These are phyloP conservation scores for Saccharomyces jurei DNA, from an alignment of 805 yeast species.

Conservation along the genomic window DNA sequence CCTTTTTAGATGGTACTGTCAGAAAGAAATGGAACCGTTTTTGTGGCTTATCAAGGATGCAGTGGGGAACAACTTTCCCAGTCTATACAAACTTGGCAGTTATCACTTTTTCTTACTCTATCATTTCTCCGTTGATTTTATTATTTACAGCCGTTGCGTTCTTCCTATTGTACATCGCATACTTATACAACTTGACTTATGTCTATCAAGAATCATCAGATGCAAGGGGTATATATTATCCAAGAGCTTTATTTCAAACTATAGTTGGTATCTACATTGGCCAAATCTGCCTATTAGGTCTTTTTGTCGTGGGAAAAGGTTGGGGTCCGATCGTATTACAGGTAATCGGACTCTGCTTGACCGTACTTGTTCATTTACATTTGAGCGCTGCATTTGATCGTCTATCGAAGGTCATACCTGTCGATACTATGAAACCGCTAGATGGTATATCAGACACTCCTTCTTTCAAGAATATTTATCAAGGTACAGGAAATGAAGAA, in stretches of 20 bases:
- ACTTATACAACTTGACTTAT: slow-evolving; percentile 68
- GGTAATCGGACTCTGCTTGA: slow-evolving; percentile 52
- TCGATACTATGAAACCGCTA: slow-evolving; percentile 67
- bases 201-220: slow-evolving; percentile 62
- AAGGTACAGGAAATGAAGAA: background rate
- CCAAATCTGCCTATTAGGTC: slow-evolving; percentile 75
- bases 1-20: slow-evolving; percentile 51
- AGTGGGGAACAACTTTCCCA: slow-evolving; percentile 79
- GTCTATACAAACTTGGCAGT: slow-evolving; percentile 63
- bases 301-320: slow-evolving; percentile 82
- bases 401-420: slow-evolving; percentile 51
- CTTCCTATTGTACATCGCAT: slow-evolving; percentile 65
- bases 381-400: slow-evolving; percentile 59
- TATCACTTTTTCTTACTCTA: slow-evolving; percentile 56
- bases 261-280: slow-evolving; percentile 84
- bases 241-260: slow-evolving; percentile 82
- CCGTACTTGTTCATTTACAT: slow-evolving; percentile 61
- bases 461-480: slow-evolving; percentile 37
- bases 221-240: slow-evolving; percentile 74
- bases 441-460: slow-evolving; percentile 63
- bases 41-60: slow-evolving; percentile 41
- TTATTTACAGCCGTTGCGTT: slow-evolving; percentile 68
- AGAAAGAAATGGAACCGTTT: slow-evolving; percentile 62
- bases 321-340: slow-evolving; percentile 90
- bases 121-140: slow-evolving; percentile 77